Evolutionary conservation across 192 early-diverging fungal species (phyloP).

Genomic region (Pilobolus umbonatus): DNA sequence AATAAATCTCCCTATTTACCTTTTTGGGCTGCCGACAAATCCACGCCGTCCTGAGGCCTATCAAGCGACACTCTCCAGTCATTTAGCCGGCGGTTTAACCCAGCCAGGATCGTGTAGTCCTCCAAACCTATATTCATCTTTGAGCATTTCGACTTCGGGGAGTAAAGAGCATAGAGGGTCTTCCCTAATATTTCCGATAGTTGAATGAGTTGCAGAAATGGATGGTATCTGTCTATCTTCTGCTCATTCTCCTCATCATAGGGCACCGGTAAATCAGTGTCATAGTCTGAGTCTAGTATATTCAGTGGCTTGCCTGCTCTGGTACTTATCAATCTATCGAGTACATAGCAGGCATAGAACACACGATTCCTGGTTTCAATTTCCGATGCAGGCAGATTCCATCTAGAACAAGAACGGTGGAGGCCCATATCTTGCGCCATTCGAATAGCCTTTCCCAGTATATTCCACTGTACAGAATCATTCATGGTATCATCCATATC

Average conservation of each 20-base stretch:
- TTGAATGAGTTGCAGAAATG: constrained; percentile 46
- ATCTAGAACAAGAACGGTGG: constrained; percentile 48
- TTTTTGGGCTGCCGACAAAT: constrained; percentile 18
- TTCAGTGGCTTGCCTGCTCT: constrained; percentile 48
- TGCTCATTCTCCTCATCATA: constrained; percentile 10
- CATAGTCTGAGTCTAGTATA: constrained; percentile 39
- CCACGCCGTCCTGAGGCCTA: constrained; percentile 7
- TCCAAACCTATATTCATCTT: constrained; percentile 35
- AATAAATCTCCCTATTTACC: constrained; percentile 10
- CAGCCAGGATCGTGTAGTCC: constrained; percentile 42
- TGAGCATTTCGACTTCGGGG: constrained; percentile 39
- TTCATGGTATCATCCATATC: constrained; percentile 28
- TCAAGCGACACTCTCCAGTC: constrained; percentile 25
- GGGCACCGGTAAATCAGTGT: constrained; percentile 25
- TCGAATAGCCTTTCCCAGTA: constrained; percentile 42
- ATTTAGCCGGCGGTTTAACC: constrained; percentile 28
- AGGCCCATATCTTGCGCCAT: constrained; percentile 59
- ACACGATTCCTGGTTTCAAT: constrained; percentile 41
- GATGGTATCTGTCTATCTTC: constrained; percentile 18
- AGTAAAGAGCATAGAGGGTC: constrained; percentile 44
- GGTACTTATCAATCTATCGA: constrained; percentile 38
- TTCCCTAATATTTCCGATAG: constrained; percentile 47
- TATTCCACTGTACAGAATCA: constrained; percentile 30
- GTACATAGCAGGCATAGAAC: constrained; percentile 26
- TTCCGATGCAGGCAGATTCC: constrained; percentile 46